Evolutionary conservation across 2,329 filamentous ascomycete species (phyloP).

Genomic region (Didymellaceae sp.): DNA sequence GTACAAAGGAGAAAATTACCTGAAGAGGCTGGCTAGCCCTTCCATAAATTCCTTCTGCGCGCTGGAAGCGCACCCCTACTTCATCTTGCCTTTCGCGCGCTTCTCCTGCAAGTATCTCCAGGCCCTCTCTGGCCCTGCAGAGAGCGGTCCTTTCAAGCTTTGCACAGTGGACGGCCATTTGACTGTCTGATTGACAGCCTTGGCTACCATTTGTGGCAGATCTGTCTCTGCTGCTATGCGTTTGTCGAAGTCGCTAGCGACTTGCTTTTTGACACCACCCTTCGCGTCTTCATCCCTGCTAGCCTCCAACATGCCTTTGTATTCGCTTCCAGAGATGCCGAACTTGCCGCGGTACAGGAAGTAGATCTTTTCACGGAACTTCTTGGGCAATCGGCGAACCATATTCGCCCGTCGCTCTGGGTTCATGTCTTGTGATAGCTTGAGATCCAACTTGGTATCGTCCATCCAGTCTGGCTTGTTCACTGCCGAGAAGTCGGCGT

Average conservation of each 20-base stretch:
- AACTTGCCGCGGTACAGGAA: conserved; percentile 95
- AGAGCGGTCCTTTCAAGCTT: conserved; percentile 82
- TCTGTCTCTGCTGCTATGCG: conserved; percentile 78
- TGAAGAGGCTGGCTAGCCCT: neutral
- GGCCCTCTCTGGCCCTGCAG: conserved; percentile 73
- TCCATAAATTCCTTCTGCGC: neutral
- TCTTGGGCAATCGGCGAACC: conserved; percentile 86
- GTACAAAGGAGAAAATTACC: conserved; percentile 25
- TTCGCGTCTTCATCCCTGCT: conserved; percentile 70
- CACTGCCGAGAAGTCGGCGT: conserved; percentile 68
- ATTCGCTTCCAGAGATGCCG: conserved; percentile 81
- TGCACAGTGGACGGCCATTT: conserved; percentile 91
- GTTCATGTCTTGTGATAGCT: conserved; percentile 88
- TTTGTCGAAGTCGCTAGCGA: conserved; percentile 85
- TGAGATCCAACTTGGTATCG: conserved; percentile 64
- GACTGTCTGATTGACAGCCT: conserved; percentile 85
- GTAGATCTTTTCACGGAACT: conserved; percentile 88
- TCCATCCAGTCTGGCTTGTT: conserved; percentile 66
- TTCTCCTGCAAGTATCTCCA: conserved; percentile 85
- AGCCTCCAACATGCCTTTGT: conserved; percentile 82
- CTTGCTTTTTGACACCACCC: conserved; percentile 69
- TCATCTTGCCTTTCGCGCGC: conserved; percentile 52
- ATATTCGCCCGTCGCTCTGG: conserved; percentile 91
- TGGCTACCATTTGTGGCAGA: conserved; percentile 73
- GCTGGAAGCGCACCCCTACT: conserved; percentile 16